Percentiles rank a stretch among this genome's conserved stretches.
phyloP scores from a whole-genome alignment of 257 asterid genomes.

The Sherardia arvensis region DNA sequence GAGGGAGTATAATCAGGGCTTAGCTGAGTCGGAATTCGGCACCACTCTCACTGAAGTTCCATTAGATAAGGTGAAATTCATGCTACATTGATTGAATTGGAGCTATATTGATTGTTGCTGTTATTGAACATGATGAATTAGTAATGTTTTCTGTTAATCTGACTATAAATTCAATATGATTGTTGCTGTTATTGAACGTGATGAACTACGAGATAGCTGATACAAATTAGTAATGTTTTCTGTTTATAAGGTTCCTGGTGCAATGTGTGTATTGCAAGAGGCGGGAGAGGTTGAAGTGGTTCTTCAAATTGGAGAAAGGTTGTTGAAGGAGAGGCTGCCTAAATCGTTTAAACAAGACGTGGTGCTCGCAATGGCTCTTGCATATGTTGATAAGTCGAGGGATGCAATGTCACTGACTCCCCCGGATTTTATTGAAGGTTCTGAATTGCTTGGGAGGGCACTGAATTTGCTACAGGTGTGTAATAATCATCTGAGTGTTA shows the following conservation, averaged over 20 bases:
- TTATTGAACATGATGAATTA: not conserved
- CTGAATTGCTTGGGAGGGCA: conserved; percentile 89
- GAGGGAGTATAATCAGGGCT: conserved; percentile 75
- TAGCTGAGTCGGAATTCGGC: conserved; percentile 65
- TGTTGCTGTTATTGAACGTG: not conserved
- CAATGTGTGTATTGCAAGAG: conserved; percentile 84
- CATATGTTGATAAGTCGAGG: conserved; percentile 85
- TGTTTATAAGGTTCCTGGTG: conserved; percentile 71
- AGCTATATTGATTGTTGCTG: not conserved
- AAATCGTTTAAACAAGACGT: conserved; percentile 94
- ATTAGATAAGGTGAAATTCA: conserved; percentile 71
- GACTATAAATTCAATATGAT: not conserved
- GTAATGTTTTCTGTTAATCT: not conserved
- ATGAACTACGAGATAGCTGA: not conserved
- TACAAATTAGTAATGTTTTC: not conserved
- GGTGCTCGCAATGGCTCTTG: conserved; percentile 83
- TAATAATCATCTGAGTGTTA: not conserved
- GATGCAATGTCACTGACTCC: conserved; percentile 85
- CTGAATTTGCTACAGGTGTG: conserved; percentile 81
- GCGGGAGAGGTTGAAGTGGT: conserved; percentile 86
- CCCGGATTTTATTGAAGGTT: conserved; percentile 78
- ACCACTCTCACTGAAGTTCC: conserved; percentile 78
- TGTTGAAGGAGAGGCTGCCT: conserved; percentile 81
- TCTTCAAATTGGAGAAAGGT: conserved; percentile 74
- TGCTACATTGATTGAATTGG: not conserved